Percentiles rank a stretch among this genome's conserved stretches.
Evolutionary conservation across 805 yeast genomes (phyloP).

Genomic region (Lipomyces kockii): DNA sequence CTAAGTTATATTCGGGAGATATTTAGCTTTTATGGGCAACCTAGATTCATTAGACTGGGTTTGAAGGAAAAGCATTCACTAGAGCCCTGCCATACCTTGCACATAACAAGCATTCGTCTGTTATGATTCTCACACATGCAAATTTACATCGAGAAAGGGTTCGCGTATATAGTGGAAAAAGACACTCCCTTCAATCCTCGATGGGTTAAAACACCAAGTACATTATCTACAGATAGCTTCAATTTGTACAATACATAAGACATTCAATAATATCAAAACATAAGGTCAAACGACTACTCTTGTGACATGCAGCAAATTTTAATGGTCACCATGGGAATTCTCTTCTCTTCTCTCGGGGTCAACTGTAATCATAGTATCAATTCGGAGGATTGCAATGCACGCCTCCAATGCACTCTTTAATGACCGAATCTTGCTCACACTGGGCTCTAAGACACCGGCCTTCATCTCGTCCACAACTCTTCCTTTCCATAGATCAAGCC

Average conservation of each 20-base stretch:
- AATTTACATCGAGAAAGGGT: no score
- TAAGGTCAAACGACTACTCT: not conserved
- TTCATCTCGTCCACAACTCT: constrained; percentile 83
- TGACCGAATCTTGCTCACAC: constrained; percentile 88
- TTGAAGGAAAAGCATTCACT: no score
- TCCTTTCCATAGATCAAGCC: constrained; percentile 88
- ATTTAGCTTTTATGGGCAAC: not conserved
- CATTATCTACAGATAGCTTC: not conserved
- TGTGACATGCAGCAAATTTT: not conserved
- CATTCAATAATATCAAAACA: no score
- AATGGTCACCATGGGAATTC: constrained; percentile 70
- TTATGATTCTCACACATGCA: no score
- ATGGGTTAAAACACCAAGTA: not conserved
- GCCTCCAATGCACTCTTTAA: constrained; percentile 94
- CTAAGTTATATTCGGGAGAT: constrained; percentile 2
- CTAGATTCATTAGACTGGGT: not conserved
- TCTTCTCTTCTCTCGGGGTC: constrained; percentile 77
- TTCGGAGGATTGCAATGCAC: constrained; percentile 94
- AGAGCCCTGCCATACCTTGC: no score
- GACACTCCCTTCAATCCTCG: no score
- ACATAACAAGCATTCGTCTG: no score
- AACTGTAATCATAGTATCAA: constrained; percentile 96
- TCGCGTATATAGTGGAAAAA: no score
- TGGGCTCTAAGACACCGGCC: constrained; percentile 93
- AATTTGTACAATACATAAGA: not conserved